Evolutionary conservation across 176 grass and related monocot genomes (phyloP).

Genomic region (Rhynchospora breviuscula): DNA sequence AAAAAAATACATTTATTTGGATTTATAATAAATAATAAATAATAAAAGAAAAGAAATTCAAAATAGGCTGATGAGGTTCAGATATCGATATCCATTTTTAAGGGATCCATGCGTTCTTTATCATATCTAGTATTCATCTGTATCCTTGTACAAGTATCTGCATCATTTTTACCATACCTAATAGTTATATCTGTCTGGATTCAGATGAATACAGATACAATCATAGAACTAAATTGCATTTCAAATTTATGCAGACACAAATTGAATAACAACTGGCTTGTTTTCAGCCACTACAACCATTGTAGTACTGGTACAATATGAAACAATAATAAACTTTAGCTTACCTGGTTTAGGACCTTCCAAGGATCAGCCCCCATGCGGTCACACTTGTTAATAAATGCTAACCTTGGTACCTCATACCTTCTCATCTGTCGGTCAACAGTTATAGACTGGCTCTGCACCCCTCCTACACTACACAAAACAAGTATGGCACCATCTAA

Average conservation of each 20-base stretch:
- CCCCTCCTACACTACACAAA: slow-evolving; percentile 96
- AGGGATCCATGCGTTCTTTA: neutral
- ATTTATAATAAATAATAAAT: neutral
- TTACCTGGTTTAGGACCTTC: slow-evolving; percentile 94
- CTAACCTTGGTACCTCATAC: slow-evolving; percentile 91
- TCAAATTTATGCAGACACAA: neutral
- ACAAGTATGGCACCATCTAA: slow-evolving; percentile 99
- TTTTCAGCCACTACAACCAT: neutral
- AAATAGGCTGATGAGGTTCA: neutral
- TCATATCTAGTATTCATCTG: neutral
- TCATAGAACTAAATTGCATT: neutral
- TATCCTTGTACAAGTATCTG: neutral
- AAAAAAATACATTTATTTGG: neutral
- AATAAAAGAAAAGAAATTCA: neutral
- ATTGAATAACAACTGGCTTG: neutral
- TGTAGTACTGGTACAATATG: neutral
- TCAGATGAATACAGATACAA: no score
- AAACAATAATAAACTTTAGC: slow-evolving; percentile 8
- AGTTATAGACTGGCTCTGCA: slow-evolving; percentile 97
- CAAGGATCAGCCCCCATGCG: slow-evolving; percentile 98
- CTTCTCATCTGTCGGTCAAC: slow-evolving; percentile 98
- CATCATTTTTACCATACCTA: neutral
- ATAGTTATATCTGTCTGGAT: neutral
- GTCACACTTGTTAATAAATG: slow-evolving; percentile 96
- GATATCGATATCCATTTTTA: neutral